These are phyloP conservation scores for Fusarium piperis DNA, from an alignment of 2,329 filamentous ascomycete genomes.

Conservation along the genomic window DNA sequence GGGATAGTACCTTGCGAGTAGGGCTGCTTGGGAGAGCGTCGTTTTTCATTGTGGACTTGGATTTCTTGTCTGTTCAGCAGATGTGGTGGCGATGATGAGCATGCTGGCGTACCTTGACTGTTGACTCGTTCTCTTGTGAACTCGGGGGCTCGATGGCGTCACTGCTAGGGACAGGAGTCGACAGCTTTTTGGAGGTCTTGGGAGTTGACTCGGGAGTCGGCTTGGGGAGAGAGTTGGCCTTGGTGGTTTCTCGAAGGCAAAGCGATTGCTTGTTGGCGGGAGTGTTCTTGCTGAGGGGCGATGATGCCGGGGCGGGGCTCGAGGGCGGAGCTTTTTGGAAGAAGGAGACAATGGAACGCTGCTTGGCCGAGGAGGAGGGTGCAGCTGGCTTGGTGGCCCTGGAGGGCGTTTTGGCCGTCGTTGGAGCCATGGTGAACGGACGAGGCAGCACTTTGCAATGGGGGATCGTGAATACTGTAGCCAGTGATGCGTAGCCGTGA, in stretches of 20 bases:
- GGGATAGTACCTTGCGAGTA: slow-evolving; percentile 73
- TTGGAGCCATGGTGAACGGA: slow-evolving; percentile 43
- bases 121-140: slow-evolving; percentile 69
- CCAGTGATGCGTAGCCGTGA: slow-evolving; percentile 11
- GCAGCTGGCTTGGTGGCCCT: slow-evolving; percentile 44
- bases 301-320: slow-evolving; percentile 46
- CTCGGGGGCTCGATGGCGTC: slow-evolving; percentile 74
- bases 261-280: slow-evolving; percentile 46
- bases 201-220: slow-evolving; percentile 49
- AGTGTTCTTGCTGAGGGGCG: slow-evolving; percentile 46
- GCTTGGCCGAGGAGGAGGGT: slow-evolving; percentile 49
- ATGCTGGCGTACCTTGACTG: slow-evolving; percentile 28
- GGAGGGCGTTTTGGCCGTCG: slow-evolving; percentile 48
- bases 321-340: slow-evolving; percentile 55
- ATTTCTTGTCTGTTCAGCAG: slow-evolving; percentile 55
- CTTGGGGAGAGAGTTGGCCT: slow-evolving; percentile 54
- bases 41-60: slow-evolving; percentile 41
- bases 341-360: slow-evolving; percentile 56
- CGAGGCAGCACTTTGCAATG: background rate
- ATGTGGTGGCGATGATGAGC: slow-evolving; percentile 3
- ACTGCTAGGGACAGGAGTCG: slow-evolving; percentile 84
- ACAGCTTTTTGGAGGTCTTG: slow-evolving; percentile 44
- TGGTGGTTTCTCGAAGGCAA: slow-evolving; percentile 54
- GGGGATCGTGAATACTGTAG: slow-evolving; percentile 1
- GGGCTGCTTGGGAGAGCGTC: slow-evolving; percentile 69